phyloP scores from a whole-genome alignment of 2,329 filamentous ascomycete species.

The Coccinonectria pachysandricola region DNA sequence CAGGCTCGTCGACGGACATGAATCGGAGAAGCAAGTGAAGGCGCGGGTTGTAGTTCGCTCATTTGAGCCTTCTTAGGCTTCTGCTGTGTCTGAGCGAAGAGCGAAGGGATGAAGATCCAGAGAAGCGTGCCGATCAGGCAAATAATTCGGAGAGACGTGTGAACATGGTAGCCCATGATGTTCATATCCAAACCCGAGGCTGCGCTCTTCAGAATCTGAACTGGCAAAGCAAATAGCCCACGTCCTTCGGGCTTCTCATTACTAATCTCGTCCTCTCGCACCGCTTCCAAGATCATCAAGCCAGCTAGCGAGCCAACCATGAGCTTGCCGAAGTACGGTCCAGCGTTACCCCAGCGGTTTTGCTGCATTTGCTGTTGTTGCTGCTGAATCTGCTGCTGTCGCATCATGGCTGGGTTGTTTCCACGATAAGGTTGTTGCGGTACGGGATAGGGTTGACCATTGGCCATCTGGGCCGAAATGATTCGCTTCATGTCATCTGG shows the following conservation, averaged over 20 bases:
- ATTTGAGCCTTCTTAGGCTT: conserved; percentile 43
- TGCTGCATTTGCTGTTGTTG: conserved; percentile 39
- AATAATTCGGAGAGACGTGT: conserved; percentile 42
- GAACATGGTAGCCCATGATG: conserved; percentile 43
- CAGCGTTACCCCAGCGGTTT: conserved; percentile 42
- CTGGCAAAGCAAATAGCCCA: conserved; percentile 55
- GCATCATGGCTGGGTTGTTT: conserved; percentile 34
- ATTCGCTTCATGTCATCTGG: conserved; percentile 56
- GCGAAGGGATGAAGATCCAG: conserved; percentile 44
- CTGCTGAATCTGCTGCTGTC: conserved; percentile 48
- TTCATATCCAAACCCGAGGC: conserved; percentile 40
- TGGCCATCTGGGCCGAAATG: conserved; percentile 44
- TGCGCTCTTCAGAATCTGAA: conserved; percentile 43
- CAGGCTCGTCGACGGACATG: conserved; percentile 80
- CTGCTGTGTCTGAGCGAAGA: conserved; percentile 34
- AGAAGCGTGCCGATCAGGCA: conserved; percentile 43
- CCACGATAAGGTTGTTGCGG: conserved; percentile 36
- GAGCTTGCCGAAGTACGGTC: conserved; percentile 59
- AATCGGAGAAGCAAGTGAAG: conserved; percentile 70
- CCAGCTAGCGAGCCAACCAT: conserved; percentile 90
- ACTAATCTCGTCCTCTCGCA: conserved; percentile 55
- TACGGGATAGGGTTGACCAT: conserved; percentile 43
- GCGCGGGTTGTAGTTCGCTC: conserved; percentile 40
- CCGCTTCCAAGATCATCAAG: conserved; percentile 81
- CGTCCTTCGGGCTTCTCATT: conserved; percentile 54